Conservation (phyloP, 495 filamentous ascomycete species). For the Diplogelasinospora grovesii region DNA sequence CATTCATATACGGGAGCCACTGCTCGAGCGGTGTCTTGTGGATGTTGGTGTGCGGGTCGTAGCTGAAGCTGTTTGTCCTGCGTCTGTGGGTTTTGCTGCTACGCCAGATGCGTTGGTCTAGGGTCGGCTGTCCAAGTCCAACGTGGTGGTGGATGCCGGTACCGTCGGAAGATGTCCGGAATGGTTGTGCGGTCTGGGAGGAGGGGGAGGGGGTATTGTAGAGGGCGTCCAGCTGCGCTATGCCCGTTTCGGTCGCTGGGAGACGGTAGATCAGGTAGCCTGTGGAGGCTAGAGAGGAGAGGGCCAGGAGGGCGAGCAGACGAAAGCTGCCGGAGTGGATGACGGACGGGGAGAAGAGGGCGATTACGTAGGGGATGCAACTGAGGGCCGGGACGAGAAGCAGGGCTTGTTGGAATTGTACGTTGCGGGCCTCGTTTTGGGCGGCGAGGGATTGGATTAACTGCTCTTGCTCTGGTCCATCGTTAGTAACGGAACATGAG, state of each 20-base stretch:
- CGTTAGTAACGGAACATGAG: background rate
- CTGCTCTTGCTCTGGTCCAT: constrained; percentile 57
- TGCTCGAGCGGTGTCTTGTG: constrained; percentile 35
- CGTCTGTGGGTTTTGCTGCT: no score
- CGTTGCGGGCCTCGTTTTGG: constrained; percentile 54
- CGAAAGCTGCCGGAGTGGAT: constrained; percentile 29
- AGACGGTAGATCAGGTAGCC: constrained; percentile 42
- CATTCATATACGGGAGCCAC: constrained; percentile 44
- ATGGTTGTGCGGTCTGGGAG: no score
- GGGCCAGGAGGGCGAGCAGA: constrained; percentile 45
- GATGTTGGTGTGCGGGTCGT: no score
- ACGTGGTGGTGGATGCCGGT: no score
- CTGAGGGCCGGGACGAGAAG: constrained; percentile 50
- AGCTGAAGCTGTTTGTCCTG: no score
- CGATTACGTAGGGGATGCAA: constrained; percentile 46
- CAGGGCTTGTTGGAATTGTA: constrained; percentile 51
- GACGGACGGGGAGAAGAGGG: constrained; percentile 20
- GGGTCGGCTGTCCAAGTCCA: no score
- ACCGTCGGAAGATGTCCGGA: no score
- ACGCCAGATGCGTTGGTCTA: no score
- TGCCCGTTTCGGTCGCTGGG: constrained; percentile 32
- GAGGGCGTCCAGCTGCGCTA: constrained; percentile 27
- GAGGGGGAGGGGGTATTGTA: background rate
- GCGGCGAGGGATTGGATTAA: constrained; percentile 52
- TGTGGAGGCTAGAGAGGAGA: constrained; percentile 54